Conservation (phyloP, 306 rosid species). For the Quercus gilva region DNA sequence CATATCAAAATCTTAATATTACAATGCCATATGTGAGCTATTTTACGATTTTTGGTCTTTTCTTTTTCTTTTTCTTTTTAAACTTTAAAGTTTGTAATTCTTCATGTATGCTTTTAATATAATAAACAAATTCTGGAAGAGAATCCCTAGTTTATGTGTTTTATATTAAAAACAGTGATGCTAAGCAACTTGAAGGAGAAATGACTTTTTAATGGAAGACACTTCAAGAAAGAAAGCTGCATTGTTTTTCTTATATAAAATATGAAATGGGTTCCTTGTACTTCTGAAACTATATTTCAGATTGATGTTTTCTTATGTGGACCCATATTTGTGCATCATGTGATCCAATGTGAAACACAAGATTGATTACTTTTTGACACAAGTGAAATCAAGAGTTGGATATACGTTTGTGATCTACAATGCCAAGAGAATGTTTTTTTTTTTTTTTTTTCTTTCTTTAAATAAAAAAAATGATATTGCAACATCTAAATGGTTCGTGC, state of each 20-base stretch:
- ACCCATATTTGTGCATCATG: neutral
- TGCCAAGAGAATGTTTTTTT: neutral
- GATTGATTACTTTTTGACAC: neutral
- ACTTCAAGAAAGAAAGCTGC: neutral
- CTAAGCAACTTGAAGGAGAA: neutral
- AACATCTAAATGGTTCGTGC: neutral
- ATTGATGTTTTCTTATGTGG: neutral
- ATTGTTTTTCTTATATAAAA: neutral
- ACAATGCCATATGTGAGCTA: slow-evolving; percentile 21
- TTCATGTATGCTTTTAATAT: neutral
- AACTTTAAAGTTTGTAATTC: neutral
- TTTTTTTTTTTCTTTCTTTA: neutral
- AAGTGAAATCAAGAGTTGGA: neutral
- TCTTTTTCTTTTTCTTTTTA: neutral
- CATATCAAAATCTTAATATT: slow-evolving; percentile 25
- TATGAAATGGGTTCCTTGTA: neutral
- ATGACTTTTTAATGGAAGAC: neutral
- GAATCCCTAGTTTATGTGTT: neutral
- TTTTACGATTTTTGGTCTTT: neutral
- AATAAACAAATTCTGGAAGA: neutral
- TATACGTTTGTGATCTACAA: neutral
- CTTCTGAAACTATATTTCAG: neutral
- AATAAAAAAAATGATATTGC: neutral
- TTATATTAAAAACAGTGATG: neutral
- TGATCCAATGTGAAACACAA: neutral